Evolutionary conservation across 148 eudicot species (phyloP).

Genomic region (Nepenthes gracilis): DNA sequence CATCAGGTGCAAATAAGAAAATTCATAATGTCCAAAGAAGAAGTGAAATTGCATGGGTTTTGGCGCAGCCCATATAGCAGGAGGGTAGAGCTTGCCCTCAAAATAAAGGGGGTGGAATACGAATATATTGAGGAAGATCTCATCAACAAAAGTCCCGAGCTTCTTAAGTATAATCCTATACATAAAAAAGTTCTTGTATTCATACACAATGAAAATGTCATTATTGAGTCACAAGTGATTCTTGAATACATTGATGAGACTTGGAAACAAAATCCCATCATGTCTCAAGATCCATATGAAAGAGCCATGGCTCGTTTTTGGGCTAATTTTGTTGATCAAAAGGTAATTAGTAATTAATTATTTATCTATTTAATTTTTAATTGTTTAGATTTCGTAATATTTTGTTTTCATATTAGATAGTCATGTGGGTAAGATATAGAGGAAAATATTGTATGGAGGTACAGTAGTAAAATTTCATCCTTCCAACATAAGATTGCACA

Average conservation of each 20-base stretch:
- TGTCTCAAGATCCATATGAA: conserved; percentile 30
- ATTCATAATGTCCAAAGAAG: not conserved
- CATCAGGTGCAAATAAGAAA: too few relatives aligned
- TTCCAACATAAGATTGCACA: too few relatives aligned
- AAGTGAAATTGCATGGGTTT: conserved; percentile 9
- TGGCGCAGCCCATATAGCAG: conserved; percentile 16
- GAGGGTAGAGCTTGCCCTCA: conserved; percentile 20
- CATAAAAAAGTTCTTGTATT: conserved; percentile 23
- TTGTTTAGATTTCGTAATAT: too few relatives aligned
- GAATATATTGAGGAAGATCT: conserved; percentile 18
- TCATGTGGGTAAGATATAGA: too few relatives aligned
- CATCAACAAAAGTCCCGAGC: conserved; percentile 14
- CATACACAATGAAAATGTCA: conserved; percentile 21
- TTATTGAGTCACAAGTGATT: conserved; percentile 34
- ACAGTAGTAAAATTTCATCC: too few relatives aligned
- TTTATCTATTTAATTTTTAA: not conserved
- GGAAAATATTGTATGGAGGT: too few relatives aligned
- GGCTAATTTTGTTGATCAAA: conserved; percentile 32
- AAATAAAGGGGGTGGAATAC: conserved; percentile 18
- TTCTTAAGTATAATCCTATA: conserved; percentile 24
- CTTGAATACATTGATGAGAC: conserved; percentile 40
- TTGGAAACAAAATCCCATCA: conserved; percentile 20
- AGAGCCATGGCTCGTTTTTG: conserved; percentile 38
- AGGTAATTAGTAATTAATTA: conserved; percentile 7
- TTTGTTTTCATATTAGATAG: too few relatives aligned